Evolutionary conservation across 1,139 yeast species (phyloP).

Genomic region (Geotrichum phurueaensis): DNA sequence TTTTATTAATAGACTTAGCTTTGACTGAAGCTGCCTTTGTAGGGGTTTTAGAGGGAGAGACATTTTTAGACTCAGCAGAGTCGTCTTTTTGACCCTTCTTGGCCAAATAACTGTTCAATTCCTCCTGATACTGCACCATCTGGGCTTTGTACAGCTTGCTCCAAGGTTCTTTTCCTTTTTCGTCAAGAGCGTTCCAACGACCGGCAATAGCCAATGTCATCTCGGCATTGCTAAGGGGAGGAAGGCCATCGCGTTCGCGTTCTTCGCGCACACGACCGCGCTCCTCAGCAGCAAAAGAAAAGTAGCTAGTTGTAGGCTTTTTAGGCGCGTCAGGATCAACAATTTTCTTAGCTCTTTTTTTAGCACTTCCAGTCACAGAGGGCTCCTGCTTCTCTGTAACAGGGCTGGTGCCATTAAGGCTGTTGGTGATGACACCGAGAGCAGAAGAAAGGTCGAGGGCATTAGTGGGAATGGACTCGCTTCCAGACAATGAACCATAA

Average conservation of each 20-base stretch:
- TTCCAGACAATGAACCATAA: conserved; percentile 42
- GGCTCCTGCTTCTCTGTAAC: not conserved
- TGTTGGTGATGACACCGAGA: not conserved
- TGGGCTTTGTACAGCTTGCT: conserved; percentile 65
- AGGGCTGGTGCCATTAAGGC: conserved; percentile 8
- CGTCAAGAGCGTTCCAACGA: conserved; percentile 67
- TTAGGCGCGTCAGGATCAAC: conserved; percentile 48
- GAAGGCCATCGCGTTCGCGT: conserved; percentile 51
- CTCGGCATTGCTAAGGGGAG: conserved; percentile 65
- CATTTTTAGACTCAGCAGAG: conserved; percentile 16
- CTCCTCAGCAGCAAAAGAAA: conserved; percentile 54
- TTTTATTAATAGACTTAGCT: not conserved
- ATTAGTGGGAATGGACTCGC: conserved; percentile 5
- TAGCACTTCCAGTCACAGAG: conserved; percentile 28
- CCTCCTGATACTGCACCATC: conserved; percentile 55
- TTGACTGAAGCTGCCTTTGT: not conserved
- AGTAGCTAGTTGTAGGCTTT: conserved; percentile 66
- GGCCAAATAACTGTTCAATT: conserved; percentile 59
- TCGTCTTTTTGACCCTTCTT: conserved; percentile 27
- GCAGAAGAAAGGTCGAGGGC: conserved; percentile 28
- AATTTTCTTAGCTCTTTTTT: conserved; percentile 30
- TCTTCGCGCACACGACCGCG: conserved; percentile 50
- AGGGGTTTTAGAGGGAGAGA: conserved; percentile 8
- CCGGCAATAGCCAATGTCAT: conserved; percentile 72
- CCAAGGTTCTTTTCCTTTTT: conserved; percentile 68